Evolutionary conservation across 345 rosid genomes (phyloP), one percentile per base, ranked within the genome.

Genomic region (Murraya paniculata): DNA sequence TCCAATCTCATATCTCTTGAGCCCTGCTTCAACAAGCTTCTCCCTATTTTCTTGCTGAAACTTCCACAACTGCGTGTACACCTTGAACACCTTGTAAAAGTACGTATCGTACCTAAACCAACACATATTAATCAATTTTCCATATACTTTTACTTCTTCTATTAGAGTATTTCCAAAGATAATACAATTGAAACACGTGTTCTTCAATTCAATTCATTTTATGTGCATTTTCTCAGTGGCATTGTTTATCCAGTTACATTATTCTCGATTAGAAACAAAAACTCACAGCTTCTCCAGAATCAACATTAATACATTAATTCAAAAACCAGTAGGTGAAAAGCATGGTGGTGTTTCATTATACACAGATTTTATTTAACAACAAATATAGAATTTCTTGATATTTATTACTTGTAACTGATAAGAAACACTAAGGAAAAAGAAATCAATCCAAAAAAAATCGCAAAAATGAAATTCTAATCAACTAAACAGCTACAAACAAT

Each of bases 1-100:
- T 1, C 99, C 99, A 68, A 95, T 95, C 89, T 95, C 99, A 93
- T 97, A 92, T 83, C 98, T 88, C 89, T 92, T 93, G 61, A 95
- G 94, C 74, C 99, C 99, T 3, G 96, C 84, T 73, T 95, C 99
- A 31, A 93, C 94, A 73, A 95, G 87, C 82, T 93, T 92, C 86
- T 90, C 96, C 70, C 99, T 80, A 77, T 95, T 95, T 35, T 93
- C 99, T 84, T 95, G 99, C 77, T 93, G 99, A 82, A 91, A 93
- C 88, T 95, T 95, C 99, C 98, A 95, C 77, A 95, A 28, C 36
- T 93, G 96, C 3, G 98, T 95, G 85, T 95, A 95, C n/a, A 95
- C 96, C 82, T 95, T 95, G 86, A 95, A 93, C 24, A 93, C 99
- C 92, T 95, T 93, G 85, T 88, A 92, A 86, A 95, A 95, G 87